Base-by-base conservation (phyloP, 169 alveolate genomes). In the Plasmodium reichenowi region DNA sequence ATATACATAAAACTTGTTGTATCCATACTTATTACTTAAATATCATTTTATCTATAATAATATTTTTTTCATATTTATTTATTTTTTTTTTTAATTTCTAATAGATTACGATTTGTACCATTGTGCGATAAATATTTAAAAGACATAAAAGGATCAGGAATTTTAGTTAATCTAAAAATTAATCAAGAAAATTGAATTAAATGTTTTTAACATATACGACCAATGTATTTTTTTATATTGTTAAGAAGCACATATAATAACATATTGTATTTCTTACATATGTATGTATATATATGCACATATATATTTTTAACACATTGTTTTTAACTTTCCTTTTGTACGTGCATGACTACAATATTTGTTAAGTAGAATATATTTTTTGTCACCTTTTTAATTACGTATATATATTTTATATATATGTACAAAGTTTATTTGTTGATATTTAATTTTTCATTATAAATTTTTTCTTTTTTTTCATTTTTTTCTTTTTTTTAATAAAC, bases 71-170 rank as follows among this genome's bases (percentile, higher is more conserved):
- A 1, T 26, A 70, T 20, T 90, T 88, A 50, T 71, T 92, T 64
- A n/a, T 86, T 89, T 29, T 91, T 66, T n/a, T 52, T 85, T 68
- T 85, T 93, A 10, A 78, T 72, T n/a, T 48, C 85, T 13, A 96
- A 95, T 17, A 97, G 97, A n/a, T 87, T 95, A 72, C 74, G 97
- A 64, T 95, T 97, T 96, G 96, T 93, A 54, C 97, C 95, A 48
- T 76, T 95, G 71, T 88, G 95, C 68, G 97, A 95, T 88, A 89
- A 88, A 43, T 88, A 88, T 48, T 87, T 94, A 60, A 88, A 88
- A 88, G 95, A 92, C 74, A 93, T 94, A 58, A 94, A 90, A 22
- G 93, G 96, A 70, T 94, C 94, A 56, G 96, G 96, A 60, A 87
- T 94, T 59, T 88, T 94, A 54, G 93, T 94, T 56, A 91, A 93